phyloP scores from a whole-genome alignment of 352 stramenopile genomes.

The Globisporangium parvum region DNA sequence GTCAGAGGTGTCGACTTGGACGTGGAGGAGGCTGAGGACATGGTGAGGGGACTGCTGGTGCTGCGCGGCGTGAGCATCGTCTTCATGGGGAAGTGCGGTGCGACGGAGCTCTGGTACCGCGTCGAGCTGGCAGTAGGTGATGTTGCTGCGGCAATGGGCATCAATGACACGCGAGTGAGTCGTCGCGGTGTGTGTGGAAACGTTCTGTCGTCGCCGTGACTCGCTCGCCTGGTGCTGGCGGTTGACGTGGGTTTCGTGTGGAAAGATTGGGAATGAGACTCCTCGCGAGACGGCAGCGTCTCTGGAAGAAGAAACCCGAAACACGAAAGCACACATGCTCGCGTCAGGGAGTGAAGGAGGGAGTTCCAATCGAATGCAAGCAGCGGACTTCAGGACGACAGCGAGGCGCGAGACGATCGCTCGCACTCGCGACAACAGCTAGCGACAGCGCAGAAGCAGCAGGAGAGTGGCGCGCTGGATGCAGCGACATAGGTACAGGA shows the following conservation, averaged over 20 bases:
- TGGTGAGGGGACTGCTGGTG: background rate
- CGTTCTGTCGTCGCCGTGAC: no score
- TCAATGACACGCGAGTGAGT: no score
- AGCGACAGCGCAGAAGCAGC: no score
- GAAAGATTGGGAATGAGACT: slow-evolving; percentile 17
- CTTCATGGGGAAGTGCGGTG: slow-evolving; percentile 17
- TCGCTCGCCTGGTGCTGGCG: background rate
- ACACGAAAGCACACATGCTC: no score
- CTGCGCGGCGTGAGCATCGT: slow-evolving; percentile 13
- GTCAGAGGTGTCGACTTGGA: background rate
- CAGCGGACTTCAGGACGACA: background rate
- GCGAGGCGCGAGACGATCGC: no score
- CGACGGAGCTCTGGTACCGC: slow-evolving; percentile 14
- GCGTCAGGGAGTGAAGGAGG: no score
- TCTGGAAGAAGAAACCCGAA: no score
- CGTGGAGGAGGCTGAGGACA: background rate
- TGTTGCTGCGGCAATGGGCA: background rate
- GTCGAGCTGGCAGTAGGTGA: background rate
- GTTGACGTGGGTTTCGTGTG: slow-evolving; percentile 10
- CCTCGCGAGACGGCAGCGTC: no score
- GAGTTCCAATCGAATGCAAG: no score
- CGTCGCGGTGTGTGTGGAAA: slow-evolving; percentile 7
- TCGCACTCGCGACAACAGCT: background rate
- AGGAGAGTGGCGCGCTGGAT: background rate
- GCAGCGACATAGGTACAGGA: background rate